phyloP scores from a whole-genome alignment of 306 rosid species.

The Clitoria ternatea region DNA sequence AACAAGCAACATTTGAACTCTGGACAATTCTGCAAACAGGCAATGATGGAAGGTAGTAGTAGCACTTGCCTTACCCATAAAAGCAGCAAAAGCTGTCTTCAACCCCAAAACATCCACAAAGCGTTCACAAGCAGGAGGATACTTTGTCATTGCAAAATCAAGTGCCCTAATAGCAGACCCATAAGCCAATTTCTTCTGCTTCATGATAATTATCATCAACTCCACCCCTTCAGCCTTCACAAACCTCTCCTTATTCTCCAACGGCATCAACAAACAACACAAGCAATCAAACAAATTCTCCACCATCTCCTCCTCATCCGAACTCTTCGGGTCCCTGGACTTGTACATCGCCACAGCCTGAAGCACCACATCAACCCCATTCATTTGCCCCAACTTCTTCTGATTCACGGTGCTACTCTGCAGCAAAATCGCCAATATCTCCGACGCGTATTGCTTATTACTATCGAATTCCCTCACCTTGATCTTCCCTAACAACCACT shows the following conservation, averaged over 20 bases:
- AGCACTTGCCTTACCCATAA: slow-evolving; percentile 97
- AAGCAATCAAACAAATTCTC: slow-evolving; percentile 90
- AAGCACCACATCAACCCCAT: slow-evolving; percentile 87
- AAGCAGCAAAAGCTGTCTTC: slow-evolving; percentile 96
- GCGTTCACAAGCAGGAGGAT: slow-evolving; percentile 93
- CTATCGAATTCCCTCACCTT: slow-evolving; percentile 87
- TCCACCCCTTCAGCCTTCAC: slow-evolving; percentile 98
- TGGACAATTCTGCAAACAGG: neutral
- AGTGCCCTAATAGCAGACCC: slow-evolving; percentile 93
- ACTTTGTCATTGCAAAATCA: slow-evolving; percentile 94
- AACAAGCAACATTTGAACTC: neutral
- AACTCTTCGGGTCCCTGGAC: slow-evolving; percentile 81
- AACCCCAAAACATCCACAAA: slow-evolving; percentile 93
- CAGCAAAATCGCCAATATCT: slow-evolving; percentile 82
- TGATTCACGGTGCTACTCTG: slow-evolving; percentile 80
- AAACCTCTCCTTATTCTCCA: slow-evolving; percentile 94
- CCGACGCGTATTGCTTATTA: slow-evolving; percentile 89
- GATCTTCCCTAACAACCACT: slow-evolving; percentile 88
- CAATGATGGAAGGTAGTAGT: neutral
- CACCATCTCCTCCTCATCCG: slow-evolving; percentile 89
- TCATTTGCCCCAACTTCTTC: slow-evolving; percentile 87
- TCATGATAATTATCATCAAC: slow-evolving; percentile 90
- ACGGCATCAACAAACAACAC: slow-evolving; percentile 90
- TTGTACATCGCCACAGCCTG: slow-evolving; percentile 98
- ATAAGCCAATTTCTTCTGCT: slow-evolving; percentile 94